Conservation (phyloP, 306 rosid species). For the Pyrus pyrifolia region DNA sequence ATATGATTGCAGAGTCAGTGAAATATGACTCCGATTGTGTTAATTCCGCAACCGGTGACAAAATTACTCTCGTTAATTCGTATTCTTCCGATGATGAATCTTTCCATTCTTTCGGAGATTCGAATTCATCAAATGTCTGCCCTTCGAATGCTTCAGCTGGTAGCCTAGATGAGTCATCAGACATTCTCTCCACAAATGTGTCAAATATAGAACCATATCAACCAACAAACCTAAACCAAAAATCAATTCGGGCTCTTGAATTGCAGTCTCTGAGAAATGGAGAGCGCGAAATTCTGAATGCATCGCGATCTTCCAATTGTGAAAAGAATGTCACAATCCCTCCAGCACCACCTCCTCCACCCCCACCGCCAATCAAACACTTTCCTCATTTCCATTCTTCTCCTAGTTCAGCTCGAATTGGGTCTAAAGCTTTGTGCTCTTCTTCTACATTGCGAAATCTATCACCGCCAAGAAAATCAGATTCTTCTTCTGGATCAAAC, state of each 20-base stretch:
- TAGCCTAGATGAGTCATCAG: slow-evolving; percentile 31
- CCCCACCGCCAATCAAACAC: slow-evolving; percentile 29
- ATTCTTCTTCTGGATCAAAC: slow-evolving; percentile 33
- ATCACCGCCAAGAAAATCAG: slow-evolving; percentile 49
- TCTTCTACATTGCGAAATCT: slow-evolving; percentile 43
- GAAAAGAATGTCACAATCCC: slow-evolving; percentile 16
- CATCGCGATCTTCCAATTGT: slow-evolving; percentile 16
- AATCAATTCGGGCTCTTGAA: slow-evolving; percentile 20
- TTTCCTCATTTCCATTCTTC: slow-evolving; percentile 35
- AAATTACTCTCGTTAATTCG: slow-evolving; percentile 27
- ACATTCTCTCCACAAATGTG: slow-evolving; percentile 34
- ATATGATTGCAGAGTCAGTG: slow-evolving; percentile 24
- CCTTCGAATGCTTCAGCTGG: slow-evolving; percentile 72
- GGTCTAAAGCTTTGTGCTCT: slow-evolving; percentile 50
- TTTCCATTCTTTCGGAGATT: slow-evolving; percentile 76
- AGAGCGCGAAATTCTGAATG: slow-evolving; percentile 20
- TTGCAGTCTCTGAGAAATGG: slow-evolving; percentile 23
- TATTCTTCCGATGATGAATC: slow-evolving; percentile 67
- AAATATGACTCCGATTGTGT: slow-evolving; percentile 32
- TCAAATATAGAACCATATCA: slow-evolving; percentile 9
- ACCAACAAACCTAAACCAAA: slow-evolving; percentile 19
- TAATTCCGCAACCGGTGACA: slow-evolving; percentile 28
- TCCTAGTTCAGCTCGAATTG: slow-evolving; percentile 31
- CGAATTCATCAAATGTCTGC: slow-evolving; percentile 51
- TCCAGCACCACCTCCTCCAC: slow-evolving; percentile 48